A percentile compares a stretch with the other conserved stretches of the same genome.
Conservation (phyloP, 2,329 filamentous ascomycete genomes). For the Fusarium subglutinans region DNA sequence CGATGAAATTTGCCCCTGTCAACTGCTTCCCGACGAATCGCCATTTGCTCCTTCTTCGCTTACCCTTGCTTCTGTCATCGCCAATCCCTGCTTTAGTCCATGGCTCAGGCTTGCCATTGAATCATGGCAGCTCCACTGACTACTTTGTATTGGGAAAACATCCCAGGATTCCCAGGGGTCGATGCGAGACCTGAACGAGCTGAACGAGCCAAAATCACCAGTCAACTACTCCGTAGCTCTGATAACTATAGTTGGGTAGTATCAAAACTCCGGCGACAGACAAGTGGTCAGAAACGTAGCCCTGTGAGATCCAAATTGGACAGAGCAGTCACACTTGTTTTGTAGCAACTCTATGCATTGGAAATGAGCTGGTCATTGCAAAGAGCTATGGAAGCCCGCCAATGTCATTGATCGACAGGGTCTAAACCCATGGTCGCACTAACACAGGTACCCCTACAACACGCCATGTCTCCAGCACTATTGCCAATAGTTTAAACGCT, state of each 20-base stretch:
- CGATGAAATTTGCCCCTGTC: accelerated
- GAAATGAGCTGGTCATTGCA: neutral
- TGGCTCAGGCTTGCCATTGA: neutral
- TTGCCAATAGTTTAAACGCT: neutral
- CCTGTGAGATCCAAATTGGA: accelerated
- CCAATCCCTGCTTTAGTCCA: neutral
- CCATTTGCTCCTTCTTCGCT: neutral
- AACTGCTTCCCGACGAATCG: neutral
- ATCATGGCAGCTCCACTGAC: neutral
- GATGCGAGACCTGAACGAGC: neutral
- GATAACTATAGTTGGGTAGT: neutral
- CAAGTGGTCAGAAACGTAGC: too few relatives aligned
- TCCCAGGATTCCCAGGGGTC: neutral
- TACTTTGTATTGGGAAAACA: neutral
- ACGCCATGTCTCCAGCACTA: neutral
- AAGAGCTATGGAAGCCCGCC: neutral
- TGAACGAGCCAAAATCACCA: neutral
- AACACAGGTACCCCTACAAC: neutral
- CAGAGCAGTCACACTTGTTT: neutral
- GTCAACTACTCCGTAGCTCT: neutral
- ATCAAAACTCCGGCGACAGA: neutral
- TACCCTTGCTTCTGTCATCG: neutral
- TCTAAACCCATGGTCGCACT: neutral
- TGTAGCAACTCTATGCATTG: accelerated
- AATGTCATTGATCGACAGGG: neutral